These are phyloP conservation scores for Cytospora paraplurivora DNA, from an alignment of 2,329 filamentous ascomycete genomes.

Conservation along the genomic window DNA sequence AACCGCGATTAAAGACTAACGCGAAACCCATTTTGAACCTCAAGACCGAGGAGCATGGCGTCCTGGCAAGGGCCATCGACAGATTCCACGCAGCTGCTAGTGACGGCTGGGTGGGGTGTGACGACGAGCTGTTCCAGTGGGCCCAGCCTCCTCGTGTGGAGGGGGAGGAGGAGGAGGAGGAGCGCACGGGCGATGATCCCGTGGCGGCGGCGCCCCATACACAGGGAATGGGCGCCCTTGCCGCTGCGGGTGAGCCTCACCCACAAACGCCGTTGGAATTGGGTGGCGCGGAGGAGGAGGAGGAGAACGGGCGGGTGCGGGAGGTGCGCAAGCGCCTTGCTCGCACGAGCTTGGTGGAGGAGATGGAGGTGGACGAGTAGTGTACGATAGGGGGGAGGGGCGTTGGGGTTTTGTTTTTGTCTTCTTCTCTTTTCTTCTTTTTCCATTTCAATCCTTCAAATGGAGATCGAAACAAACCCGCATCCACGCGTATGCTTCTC, in stretches of 20 bases:
- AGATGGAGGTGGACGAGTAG: constrained; percentile 13
- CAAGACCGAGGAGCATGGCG: constrained; percentile 6
- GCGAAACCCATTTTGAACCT: too few species aligned
- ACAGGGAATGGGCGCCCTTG: constrained; percentile 5
- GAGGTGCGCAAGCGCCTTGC: constrained; percentile 4
- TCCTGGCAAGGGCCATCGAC: constrained; percentile 13
- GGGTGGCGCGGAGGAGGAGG: constrained; percentile 8
- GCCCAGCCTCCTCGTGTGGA: neutral
- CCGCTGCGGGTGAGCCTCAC: constrained; percentile 8
- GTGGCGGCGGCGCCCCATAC: constrained; percentile 2
- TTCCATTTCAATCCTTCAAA: neutral
- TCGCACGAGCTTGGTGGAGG: neutral
- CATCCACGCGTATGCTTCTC: neutral
- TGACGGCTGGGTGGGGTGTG: neutral
- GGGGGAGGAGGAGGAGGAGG: neutral
- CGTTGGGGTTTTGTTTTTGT: neutral
- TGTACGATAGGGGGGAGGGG: neutral
- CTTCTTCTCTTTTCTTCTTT: neutral
- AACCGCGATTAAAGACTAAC: neutral
- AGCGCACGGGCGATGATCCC: neutral
- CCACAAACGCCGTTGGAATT: neutral
- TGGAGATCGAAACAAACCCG: neutral
- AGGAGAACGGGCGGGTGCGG: neutral
- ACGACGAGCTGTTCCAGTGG: neutral
- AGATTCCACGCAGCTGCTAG: constrained; percentile 4